Conservation (phyloP, 2,329 filamentous ascomycete genomes). For the Knufia fluminis region DNA sequence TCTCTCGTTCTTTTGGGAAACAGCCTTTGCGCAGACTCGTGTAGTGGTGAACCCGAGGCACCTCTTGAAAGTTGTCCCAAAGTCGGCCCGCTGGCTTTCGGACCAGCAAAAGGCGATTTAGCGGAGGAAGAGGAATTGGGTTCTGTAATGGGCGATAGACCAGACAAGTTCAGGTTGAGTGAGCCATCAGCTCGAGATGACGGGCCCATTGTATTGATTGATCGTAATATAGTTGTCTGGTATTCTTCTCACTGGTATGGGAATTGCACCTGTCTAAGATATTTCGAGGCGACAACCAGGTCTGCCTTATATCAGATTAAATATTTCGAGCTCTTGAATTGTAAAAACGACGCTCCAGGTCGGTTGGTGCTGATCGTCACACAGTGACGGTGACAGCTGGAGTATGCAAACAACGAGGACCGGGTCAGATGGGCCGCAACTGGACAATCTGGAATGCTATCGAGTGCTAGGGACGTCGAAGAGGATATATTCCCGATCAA, state of each 20-base stretch:
- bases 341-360: background rate
- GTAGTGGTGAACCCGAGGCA: conserved; percentile 91
- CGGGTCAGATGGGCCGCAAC: background rate
- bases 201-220: conserved; percentile 14
- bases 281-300: conserved; percentile 9
- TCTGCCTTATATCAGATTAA: conserved; percentile 6
- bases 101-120: conserved; percentile 20
- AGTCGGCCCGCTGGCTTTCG: conserved; percentile 35
- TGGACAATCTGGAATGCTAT: background rate
- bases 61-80: conserved; percentile 44
- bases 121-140: conserved; percentile 13
- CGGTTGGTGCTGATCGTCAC: background rate
- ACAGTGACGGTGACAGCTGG: conserved; percentile 1
- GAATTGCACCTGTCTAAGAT: background rate
- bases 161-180: conserved; percentile 21
- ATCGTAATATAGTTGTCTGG: background rate
- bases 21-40: conserved; percentile 72
- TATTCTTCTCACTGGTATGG: background rate
- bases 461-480: background rate
- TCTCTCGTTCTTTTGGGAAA: conserved; percentile 95
- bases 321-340: conserved; percentile 3
- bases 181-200: conserved; percentile 17
- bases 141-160: conserved; percentile 17
- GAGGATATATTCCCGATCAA: background rate
- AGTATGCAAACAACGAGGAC: background rate